Conservation (phyloP, 257 asterid genomes). For the Pogostemon cablin region DNA sequence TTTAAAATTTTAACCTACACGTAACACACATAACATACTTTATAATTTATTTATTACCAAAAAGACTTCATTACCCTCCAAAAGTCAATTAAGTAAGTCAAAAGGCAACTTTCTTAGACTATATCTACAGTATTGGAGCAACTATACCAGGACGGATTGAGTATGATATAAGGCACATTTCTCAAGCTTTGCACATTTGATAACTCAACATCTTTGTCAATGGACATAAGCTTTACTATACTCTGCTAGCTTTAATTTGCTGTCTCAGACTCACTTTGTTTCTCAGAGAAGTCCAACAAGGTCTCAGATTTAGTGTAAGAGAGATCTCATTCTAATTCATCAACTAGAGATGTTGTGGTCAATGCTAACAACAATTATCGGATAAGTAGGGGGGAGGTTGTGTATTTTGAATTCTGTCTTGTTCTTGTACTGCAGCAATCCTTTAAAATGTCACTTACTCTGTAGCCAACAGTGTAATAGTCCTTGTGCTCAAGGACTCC, state of each 20-base stretch:
- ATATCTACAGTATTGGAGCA: too few relatives aligned
- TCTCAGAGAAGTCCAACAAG: slow-evolving; percentile 19
- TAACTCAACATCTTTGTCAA: slow-evolving; percentile 10
- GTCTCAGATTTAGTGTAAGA: slow-evolving; percentile 9
- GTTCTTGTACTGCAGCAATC: slow-evolving; percentile 21
- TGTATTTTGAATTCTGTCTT: slow-evolving; percentile 16
- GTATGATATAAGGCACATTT: too few relatives aligned
- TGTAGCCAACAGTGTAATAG: slow-evolving; percentile 85
- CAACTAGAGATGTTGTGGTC: slow-evolving; percentile 12
- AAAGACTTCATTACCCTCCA: too few relatives aligned
- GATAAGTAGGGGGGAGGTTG: slow-evolving; percentile 6
- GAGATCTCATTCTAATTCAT: not conserved
- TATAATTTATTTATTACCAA: too few relatives aligned
- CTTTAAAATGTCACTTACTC: slow-evolving; percentile 57
- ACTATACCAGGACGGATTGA: too few relatives aligned
- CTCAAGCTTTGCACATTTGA: slow-evolving; percentile 13
- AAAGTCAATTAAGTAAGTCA: too few relatives aligned
- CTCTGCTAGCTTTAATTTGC: slow-evolving; percentile 10
- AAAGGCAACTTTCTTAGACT: too few relatives aligned
- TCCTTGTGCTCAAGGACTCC: slow-evolving; percentile 96
- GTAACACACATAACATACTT: too few relatives aligned
- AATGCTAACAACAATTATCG: slow-evolving; percentile 18
- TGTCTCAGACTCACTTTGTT: slow-evolving; percentile 11
- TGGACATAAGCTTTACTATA: slow-evolving; percentile 14
- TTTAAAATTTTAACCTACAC: too few relatives aligned